These are phyloP conservation scores for Kwoniella sp. DNA, from an alignment of 768 basidiomycete species.

Conservation along the genomic window DNA sequence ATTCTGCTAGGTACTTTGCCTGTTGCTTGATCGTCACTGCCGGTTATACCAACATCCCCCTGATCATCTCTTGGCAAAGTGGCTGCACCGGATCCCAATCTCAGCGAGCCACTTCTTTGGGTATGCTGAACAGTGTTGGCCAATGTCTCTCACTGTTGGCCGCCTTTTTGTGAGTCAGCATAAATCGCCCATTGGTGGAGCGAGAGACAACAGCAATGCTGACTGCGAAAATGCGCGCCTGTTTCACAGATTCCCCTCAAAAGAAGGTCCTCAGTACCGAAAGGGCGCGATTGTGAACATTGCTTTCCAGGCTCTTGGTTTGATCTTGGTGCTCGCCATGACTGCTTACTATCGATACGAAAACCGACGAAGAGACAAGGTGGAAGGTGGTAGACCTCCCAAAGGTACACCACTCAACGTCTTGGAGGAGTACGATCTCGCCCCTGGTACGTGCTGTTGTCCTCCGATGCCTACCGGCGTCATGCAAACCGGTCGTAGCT, in stretches of 20 bases:
- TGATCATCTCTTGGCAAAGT: slow-evolving; percentile 53
- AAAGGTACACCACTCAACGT: slow-evolving; percentile 43
- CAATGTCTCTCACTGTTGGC: slow-evolving; percentile 55
- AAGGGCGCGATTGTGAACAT: slow-evolving; percentile 56
- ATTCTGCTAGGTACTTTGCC: slow-evolving; percentile 57
- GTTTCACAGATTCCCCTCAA: slow-evolving; percentile 46
- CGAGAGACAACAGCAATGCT: no score
- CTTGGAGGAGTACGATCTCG: slow-evolving; percentile 45
- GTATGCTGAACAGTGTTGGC: slow-evolving; percentile 57
- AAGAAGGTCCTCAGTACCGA: slow-evolving; percentile 54
- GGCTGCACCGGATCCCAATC: slow-evolving; percentile 53
- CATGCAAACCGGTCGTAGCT: not conserved
- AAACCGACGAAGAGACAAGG: slow-evolving; percentile 54
- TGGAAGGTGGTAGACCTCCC: slow-evolving; percentile 53
- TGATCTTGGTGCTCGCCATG: slow-evolving; percentile 49
- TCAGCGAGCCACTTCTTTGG: slow-evolving; percentile 56
- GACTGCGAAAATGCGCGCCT: no score
- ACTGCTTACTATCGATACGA: slow-evolving; percentile 55
- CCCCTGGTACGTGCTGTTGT: slow-evolving; percentile 43
- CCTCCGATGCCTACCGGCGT: no score
- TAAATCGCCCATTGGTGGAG: no score
- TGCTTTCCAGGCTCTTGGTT: slow-evolving; percentile 54
- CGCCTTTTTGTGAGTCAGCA: slow-evolving; percentile 43
- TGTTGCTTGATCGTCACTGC: slow-evolving; percentile 54
- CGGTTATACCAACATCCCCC: slow-evolving; percentile 36